Evolutionary conservation across 2,329 filamentous ascomycete species (phyloP), one percentile per base, ranked within the genome.

Genomic region (Aspergillus luchuensis): DNA sequence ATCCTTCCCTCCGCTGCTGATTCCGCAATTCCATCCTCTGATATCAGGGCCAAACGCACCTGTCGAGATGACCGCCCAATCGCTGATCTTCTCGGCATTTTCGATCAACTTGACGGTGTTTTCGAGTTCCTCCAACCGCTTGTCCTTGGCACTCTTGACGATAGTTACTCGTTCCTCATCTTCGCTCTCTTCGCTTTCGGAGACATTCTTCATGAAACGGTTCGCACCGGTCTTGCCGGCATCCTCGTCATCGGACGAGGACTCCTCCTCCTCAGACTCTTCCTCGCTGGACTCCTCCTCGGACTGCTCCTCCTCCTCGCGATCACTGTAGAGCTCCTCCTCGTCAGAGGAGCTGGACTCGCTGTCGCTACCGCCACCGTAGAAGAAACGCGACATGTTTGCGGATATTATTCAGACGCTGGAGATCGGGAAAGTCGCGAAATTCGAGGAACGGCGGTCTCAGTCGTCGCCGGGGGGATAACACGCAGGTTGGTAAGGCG

Each of bases 111-210:
- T 90, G 73, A 98, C 91, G 47, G 89, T 96, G 62, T 87, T 86
- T 78, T 99, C 94, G 63, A 99, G 85, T 79, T 98, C 96, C 74
- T 97, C 94, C 68, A 92, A 85, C 64, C 95, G 88, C 86, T 99
- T 99, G 83, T 98, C 92, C 81, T 98, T 98, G 73, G 94, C 93
- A 79, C 92, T 97, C 86, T 96, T 97, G 74, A 98, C 91, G 71
- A 95, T 87, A 72, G 89, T 91, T 66, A 89, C 87, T 67, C 87
- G 87, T 67, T 97, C 94, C 66, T 95, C 91, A 66, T 95, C 93
- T 75, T 92, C 93, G 71, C 84, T 87, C 59, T 92, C 89, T 66
- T 93, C 91, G 71, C 89, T 91, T 54, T 95, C 92, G 61, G 87
- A 89, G 11, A 80, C 85, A 68, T 86, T 88, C 70, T 89, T 88